Evolutionary conservation across 495 filamentous ascomycete genomes (phyloP), one percentile per base, ranked within the genome.

Genomic region (Xylona heveae): DNA sequence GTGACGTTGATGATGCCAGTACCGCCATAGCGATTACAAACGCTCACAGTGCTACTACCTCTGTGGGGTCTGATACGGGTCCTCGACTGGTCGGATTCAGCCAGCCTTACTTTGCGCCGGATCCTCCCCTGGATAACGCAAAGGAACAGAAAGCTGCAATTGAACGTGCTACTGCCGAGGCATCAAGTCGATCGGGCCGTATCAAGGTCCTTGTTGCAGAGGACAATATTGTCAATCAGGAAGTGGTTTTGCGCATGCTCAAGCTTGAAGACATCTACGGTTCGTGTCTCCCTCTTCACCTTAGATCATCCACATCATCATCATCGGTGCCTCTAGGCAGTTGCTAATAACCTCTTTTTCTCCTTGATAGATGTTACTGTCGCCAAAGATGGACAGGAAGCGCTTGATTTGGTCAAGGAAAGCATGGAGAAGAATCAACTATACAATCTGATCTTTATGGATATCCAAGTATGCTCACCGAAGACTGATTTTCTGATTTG

Each of bases 171-270:
- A 47, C 54, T 13, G 53, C 50, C 18, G 49, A 52, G 30, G 53
- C 54, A 25, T 47, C 53, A 6, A 53, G 50, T 21, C 41, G 57
- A 4, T 65, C 60, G 1, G 62, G 64, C 16, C 79, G 71, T 45
- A 61, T 90, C 17, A 69, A 75, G 19, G 78, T 92, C 4, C 55
- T 94, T n/a, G 83, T 94, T 15, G 83, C 84, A 0, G 83, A 94
- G 46, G 83, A 94, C 54, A 94, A 94, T 45, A 71, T 71, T 19
- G 81, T 84, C n/a, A 94, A 94, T 45, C 78, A 90, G 43, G 80
- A 92, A 43, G 84, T 94, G 10, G 82, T 92, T 19, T 51, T 74
- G n/a, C 65, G 68, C 31, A 76, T 77, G 71, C 51, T 77, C 26
- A 72, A 71, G 35, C 53, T 76, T 5, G 73, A 77, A 46, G 67